Percentiles rank a stretch among this genome's conserved stretches.
phyloP scores from a whole-genome alignment of 257 asterid genomes.

The Linderniella brevidens region DNA sequence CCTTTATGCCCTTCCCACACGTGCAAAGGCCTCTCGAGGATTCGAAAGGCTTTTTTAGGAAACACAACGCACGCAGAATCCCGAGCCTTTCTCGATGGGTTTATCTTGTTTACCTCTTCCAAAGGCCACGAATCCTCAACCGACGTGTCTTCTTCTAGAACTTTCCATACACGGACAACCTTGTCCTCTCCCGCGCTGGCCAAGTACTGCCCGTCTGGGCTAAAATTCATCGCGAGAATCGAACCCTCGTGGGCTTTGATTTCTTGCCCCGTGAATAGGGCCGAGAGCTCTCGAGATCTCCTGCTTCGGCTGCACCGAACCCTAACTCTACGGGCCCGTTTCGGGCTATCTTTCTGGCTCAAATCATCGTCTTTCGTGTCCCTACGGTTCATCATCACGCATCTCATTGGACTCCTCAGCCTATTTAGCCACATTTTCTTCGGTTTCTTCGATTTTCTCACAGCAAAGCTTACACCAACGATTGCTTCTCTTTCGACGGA shows the following conservation, averaged over 20 bases:
- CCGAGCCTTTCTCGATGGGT: conserved; percentile 33
- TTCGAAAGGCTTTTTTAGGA: conserved; percentile 69
- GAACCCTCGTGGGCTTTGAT: conserved; percentile 81
- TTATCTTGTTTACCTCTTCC: conserved; percentile 26
- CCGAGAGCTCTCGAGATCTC: conserved; percentile 47
- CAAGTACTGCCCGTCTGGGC: conserved; percentile 64
- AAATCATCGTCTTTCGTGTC: conserved; percentile 16
- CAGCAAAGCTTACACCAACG: neutral
- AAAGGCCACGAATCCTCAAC: conserved; percentile 23
- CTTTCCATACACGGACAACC: conserved; percentile 77
- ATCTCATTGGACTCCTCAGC: conserved; percentile 41
- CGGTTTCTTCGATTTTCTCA: conserved; percentile 10
- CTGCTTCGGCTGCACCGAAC: conserved; percentile 31
- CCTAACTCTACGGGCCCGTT: conserved; percentile 15
- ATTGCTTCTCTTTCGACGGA: too few relatives aligned
- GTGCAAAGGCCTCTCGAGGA: conserved; percentile 72
- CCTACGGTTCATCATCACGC: conserved; percentile 23
- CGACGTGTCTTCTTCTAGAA: conserved; percentile 50
- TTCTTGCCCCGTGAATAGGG: conserved; percentile 60
- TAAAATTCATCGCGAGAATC: conserved; percentile 74
- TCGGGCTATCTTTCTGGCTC: conserved; percentile 8
- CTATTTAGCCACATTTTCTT: conserved; percentile 34
- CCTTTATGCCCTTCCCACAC: conserved; percentile 58
- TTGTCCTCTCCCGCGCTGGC: conserved; percentile 94
- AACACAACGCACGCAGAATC: conserved; percentile 62